Base-by-base conservation (phyloP, 768 basidiomycete species). In the Terana coerulea region DNA sequence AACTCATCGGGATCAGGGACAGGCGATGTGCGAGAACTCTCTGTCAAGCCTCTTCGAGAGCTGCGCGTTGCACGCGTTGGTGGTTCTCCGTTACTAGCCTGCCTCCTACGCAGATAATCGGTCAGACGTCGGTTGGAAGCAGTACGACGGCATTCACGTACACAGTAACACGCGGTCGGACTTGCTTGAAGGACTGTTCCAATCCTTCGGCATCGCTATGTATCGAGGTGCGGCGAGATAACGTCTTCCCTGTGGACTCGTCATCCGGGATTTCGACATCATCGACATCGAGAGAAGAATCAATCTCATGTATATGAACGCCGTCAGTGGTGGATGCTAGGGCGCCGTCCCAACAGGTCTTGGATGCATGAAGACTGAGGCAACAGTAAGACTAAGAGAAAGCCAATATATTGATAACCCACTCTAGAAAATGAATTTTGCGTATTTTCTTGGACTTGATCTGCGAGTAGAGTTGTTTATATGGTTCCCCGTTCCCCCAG, bases 1-100 rank as follows among this genome's bases (percentile, higher is more conserved):
- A 88, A 69, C 73, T 89, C 84, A 56, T 89, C 86, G 3, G 74
- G 71, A 54, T 86, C 80, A 6, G 54, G 52, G 5, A 34, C 46
- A 9, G 54, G 51, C 1, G 59, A 41, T 17, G 15, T 14, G 8
- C 47, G 24, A 5, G 47, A 2, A 35, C 12, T 14, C 45, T 31
- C 45, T n/a, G 9, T 22, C 12, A 21, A 30, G 2, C 12, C 37
- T 37, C 35, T 26, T 14, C 34, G 21, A 19, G 47, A 17, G 10
- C 15, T 49, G 9, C 47, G 42, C 42, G 25, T 44, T 44, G 42
- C 7, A 25, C 6, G 14, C 2, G 3, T 6, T 44, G 22, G 3
- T 17, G 17, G 15, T 9, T 11, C 42, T 26, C 11, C 3, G 42
- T 14, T 19, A 5, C 15, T 25, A 34, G 33, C 10, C 10, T 10